Evolutionary conservation across 495 filamentous ascomycete genomes (phyloP).

Genomic region (Tuber umbilicatum): DNA sequence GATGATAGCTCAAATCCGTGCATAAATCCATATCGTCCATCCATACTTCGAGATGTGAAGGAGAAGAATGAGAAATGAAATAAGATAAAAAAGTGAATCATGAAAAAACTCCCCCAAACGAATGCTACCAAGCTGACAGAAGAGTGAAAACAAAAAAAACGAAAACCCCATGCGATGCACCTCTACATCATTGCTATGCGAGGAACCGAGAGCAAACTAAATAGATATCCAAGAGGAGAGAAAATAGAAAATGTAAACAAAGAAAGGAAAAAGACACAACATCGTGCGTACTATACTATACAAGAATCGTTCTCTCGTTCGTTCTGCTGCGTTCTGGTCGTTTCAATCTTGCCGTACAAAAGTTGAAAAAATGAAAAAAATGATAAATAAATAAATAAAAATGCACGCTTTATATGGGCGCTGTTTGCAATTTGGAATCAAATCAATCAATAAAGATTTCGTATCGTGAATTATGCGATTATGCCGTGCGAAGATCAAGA

Average conservation of each 20-base stretch:
- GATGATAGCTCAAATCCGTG: not conserved
- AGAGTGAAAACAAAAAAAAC: not conserved
- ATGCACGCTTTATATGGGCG: slow-evolving; percentile 42
- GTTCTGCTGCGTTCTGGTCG: not conserved
- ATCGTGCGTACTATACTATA: slow-evolving; percentile 31
- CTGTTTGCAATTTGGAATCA: slow-evolving; percentile 31
- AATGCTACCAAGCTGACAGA: not conserved
- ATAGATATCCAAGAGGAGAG: not conserved
- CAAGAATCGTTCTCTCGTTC: slow-evolving; percentile 20
- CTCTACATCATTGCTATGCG: slow-evolving; percentile 1
- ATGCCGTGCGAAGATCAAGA: not conserved
- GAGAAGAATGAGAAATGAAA: not conserved
- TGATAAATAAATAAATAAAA: slow-evolving; percentile 24
- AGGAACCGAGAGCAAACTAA: not conserved
- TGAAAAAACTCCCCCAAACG: slow-evolving; percentile 1
- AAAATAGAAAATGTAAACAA: slow-evolving; percentile 32
- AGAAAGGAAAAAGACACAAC: slow-evolving; percentile 33
- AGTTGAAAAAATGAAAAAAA: slow-evolving; percentile 25
- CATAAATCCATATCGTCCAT: slow-evolving; percentile 1
- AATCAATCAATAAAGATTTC: slow-evolving; percentile 9
- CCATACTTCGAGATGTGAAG: not conserved
- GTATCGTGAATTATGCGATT: slow-evolving; percentile 17
- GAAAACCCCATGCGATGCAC: slow-evolving; percentile 4
- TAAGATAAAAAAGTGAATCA: not conserved
- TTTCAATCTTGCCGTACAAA: not conserved